Base-by-base conservation (phyloP, 2,329 filamentous ascomycete genomes). In the Akanthomyces lecanii region DNA sequence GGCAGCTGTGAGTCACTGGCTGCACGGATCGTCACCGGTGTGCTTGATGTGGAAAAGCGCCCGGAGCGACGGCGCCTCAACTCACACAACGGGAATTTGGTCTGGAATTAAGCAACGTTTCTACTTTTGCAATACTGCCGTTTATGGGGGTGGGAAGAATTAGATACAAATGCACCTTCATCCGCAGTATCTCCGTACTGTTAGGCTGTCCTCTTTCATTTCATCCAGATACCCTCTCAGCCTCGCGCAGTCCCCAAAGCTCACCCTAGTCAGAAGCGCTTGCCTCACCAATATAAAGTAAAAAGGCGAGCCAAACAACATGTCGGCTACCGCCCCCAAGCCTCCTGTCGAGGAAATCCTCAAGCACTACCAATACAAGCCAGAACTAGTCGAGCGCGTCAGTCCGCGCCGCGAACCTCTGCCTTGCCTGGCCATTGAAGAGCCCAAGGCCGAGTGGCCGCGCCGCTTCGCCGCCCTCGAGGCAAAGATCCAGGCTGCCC, bases 401-500 rank as follows among this genome's bases (percentile, higher is more conserved):
- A 57, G 33, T 16, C 38, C 63, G 16, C 64, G 64, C 55, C 44
- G 42, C 16, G 58, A 57, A 5, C 12, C 42, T 8, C 50, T 56
- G 18, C 62, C 64, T 2, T 8, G 8, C 5, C 55, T 62, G 8
- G 65, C 61, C 44, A 66, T 66, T 23, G 21, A 42, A 4, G 63
- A 64, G 23, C 54, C 65, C 14, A 61, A 64, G 21, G n/a, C 59
- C 8, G 25, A 48, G 6, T 66, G 65, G 63, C 33, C 54, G 8
- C 28, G 33, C 1, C 63, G 66, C 25, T 75, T 73, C 63, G 56
- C 68, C 8, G 52, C 25, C 8, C 67, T 70, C 64, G 70, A 69
- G 55, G 58, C 67, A 23, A 68, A 67, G 40, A 74, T 77, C 58
- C 36, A 59, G 28, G 59, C 53, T 18, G 73, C 71, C 1, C 68